Evolutionary conservation across 305 asterid species (phyloP).

Genomic region (Solanum hybrid): DNA sequence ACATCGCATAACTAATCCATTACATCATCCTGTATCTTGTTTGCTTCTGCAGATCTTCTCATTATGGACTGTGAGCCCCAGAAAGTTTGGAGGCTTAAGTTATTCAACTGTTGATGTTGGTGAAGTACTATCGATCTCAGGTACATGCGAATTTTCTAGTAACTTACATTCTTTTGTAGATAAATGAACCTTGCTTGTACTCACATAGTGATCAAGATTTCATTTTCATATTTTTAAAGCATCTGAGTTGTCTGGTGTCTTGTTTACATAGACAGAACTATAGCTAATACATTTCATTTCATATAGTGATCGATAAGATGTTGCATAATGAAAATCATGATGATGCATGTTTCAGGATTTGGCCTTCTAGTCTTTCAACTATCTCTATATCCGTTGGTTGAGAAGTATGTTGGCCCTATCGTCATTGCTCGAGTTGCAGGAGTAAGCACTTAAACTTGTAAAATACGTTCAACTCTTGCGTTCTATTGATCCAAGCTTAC

Average conservation of each 20-base stretch:
- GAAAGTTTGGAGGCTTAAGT: conserved; percentile 15
- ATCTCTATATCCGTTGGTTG: conserved; percentile 43
- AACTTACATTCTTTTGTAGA: not conserved
- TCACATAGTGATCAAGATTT: not conserved
- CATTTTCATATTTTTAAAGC: not conserved
- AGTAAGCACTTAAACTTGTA: conserved; percentile 30
- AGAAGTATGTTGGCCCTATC: conserved; percentile 50
- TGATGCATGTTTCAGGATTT: conserved; percentile 30
- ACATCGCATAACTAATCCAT: not conserved
- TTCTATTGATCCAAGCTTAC: not conserved
- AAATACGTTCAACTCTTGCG: not conserved
- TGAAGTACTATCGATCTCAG: conserved; percentile 13
- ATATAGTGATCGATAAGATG: not conserved
- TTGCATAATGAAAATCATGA: not conserved
- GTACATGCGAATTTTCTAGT: not conserved
- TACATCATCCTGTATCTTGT: not conserved
- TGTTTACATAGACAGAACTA: not conserved
- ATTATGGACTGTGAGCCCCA: conserved; percentile 22
- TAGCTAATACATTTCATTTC: not conserved
- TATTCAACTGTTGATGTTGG: conserved; percentile 20
- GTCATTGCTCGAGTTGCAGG: conserved; percentile 45
- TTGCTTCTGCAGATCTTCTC: conserved; percentile 14
- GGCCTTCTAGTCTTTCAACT: conserved; percentile 60
- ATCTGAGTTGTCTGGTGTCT: not conserved
- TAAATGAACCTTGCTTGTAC: not conserved